Conservation (phyloP, 257 asterid genomes). For the Solanum ossicruentum region DNA sequence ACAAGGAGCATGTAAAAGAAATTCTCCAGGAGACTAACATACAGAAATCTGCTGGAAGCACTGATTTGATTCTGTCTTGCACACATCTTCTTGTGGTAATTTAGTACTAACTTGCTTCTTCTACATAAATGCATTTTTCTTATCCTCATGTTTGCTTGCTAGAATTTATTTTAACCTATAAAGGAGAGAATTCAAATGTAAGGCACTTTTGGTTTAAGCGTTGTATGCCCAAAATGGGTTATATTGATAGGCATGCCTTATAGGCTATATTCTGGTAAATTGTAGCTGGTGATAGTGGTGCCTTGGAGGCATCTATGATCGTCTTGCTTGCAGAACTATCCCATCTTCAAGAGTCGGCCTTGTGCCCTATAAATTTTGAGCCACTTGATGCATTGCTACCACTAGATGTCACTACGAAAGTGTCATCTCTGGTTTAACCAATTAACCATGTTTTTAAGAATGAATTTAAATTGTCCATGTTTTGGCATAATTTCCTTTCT, state of each 20-base stretch:
- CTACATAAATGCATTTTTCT: not conserved
- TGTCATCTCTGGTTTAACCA: not conserved
- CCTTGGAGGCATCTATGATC: not conserved
- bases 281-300: not conserved
- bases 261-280: not conserved
- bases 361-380: not conserved
- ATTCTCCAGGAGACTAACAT: constrained; percentile 60
- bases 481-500: not conserved
- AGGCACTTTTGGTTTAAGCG: not conserved
- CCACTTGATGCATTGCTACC: not conserved
- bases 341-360: not conserved
- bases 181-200: not conserved
- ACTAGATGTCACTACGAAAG: not conserved
- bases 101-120: constrained; percentile 1
- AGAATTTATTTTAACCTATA: not conserved
- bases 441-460: not conserved
- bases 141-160: not conserved
- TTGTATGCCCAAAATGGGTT: not conserved
- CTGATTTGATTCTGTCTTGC: constrained; percentile 67
- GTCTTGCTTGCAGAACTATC: not conserved
- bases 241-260: not conserved
- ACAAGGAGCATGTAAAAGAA: constrained; percentile 77
- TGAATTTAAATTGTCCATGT: not conserved
- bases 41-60: constrained; percentile 67
- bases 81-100: constrained; percentile 94